These are phyloP conservation scores for Colletotrichum phormii DNA, from an alignment of 2,329 filamentous ascomycete species.

Conservation along the genomic window DNA sequence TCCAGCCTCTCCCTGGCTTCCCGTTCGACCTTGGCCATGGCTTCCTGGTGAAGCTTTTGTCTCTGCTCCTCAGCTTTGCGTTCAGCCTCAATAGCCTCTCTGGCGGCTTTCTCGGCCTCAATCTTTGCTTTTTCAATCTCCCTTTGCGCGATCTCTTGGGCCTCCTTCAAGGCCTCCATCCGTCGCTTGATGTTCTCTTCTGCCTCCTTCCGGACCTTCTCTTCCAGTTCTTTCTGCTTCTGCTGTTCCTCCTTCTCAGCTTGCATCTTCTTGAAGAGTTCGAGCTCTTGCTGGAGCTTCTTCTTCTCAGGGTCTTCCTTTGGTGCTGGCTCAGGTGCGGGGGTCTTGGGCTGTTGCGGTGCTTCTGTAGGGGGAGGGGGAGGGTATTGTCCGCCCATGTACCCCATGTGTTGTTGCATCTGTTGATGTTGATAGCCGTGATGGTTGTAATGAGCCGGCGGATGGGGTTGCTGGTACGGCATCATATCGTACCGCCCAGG, in stretches of 20 bases:
- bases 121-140: constrained; percentile 60
- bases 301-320: constrained; percentile 69
- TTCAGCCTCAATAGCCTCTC: constrained; percentile 57
- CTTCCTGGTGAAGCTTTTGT: constrained; percentile 49
- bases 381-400: constrained; percentile 51
- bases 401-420: constrained; percentile 52
- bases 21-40: constrained; percentile 44
- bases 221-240: constrained; percentile 56
- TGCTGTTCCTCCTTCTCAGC: constrained; percentile 59
- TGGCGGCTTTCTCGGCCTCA: constrained; percentile 58
- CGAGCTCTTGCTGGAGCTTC: constrained; percentile 70
- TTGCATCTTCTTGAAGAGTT: constrained; percentile 59
- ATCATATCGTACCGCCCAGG: constrained; percentile 61
- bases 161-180: constrained; percentile 54
- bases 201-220: constrained; percentile 58
- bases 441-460: constrained; percentile 47
- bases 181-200: constrained; percentile 55
- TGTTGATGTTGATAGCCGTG: constrained; percentile 44
- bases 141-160: constrained; percentile 58
- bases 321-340: constrained; percentile 53
- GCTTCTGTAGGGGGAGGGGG: constrained; percentile 57
- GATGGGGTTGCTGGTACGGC: constrained; percentile 55
- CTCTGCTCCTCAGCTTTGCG: constrained; percentile 60
- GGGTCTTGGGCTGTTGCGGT: constrained; percentile 50
- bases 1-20: constrained; percentile 52